Percentiles rank a stretch among this genome's conserved stretches.
Conservation (phyloP, 179 eudicot genomes). For the Vitellaria paradoxa region DNA sequence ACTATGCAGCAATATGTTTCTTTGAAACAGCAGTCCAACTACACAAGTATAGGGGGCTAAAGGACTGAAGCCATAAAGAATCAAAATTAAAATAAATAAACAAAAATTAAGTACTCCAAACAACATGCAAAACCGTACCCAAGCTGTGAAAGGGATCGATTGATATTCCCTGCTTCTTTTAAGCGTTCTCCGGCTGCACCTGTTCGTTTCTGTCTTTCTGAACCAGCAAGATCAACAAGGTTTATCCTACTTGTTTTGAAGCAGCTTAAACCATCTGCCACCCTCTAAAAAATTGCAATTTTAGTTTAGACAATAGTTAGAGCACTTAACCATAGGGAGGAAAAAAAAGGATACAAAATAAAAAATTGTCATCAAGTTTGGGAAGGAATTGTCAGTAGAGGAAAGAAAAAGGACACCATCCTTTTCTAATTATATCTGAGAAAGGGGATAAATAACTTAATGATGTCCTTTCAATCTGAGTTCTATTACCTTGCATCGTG, state of each 20-base stretch:
- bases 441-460: neutral
- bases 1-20: neutral
- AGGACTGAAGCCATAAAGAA: neutral
- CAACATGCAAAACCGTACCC: constrained; percentile 51
- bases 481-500: constrained; percentile 77
- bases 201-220: constrained; percentile 94
- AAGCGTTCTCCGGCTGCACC: constrained; percentile 99
- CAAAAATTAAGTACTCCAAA: neutral
- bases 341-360: neutral
- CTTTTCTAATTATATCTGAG: neutral
- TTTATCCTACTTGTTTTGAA: constrained; percentile 88
- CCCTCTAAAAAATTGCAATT: constrained; percentile 43
- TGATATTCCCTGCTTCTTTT: constrained; percentile 97
- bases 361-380: neutral
- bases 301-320: constrained; percentile 10
- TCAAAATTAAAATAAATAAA: neutral
- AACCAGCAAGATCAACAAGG: constrained; percentile 98
- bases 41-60: neutral
- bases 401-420: neutral
- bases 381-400: neutral
- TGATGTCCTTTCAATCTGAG: neutral
- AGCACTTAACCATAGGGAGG: neutral
- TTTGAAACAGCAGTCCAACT: neutral
- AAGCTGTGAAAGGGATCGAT: constrained; percentile 89
- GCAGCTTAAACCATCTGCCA: constrained; percentile 77